Conservation (phyloP, 139 green algal species). For the Zygnema circumcarinatum region DNA sequence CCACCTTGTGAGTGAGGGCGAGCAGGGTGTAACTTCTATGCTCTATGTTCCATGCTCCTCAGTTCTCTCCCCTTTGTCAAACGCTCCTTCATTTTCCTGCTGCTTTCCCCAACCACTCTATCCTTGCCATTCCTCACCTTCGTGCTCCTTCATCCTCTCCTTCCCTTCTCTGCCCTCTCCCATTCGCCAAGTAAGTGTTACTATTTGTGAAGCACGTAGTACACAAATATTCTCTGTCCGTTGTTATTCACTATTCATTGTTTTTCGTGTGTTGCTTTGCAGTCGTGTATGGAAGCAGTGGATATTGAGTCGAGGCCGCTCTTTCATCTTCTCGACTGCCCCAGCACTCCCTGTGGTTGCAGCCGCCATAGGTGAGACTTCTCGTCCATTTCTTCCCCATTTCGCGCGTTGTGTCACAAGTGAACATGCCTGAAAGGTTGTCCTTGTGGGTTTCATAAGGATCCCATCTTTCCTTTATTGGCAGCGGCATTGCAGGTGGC, state of each 20-base stretch:
- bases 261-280: too few relatives aligned
- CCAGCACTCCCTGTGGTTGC: constrained; percentile 55
- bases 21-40: too few relatives aligned
- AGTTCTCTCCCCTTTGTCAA: too few relatives aligned
- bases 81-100: too few relatives aligned
- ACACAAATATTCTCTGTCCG: not conserved
- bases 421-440: too few relatives aligned
- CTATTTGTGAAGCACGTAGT: not conserved
- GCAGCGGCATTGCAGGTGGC: constrained; percentile 30
- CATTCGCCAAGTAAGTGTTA: not conserved
- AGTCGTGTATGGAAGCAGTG: constrained; percentile 46
- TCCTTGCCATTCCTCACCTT: too few relatives aligned
- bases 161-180: too few relatives aligned
- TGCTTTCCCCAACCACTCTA: too few relatives aligned
- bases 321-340: constrained; percentile 60
- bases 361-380: constrained; percentile 44
- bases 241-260: too few relatives aligned
- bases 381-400: not conserved
- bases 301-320: constrained; percentile 31
- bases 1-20: too few relatives aligned
- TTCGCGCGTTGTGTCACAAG: not conserved
- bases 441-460: not conserved
- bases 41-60: too few relatives aligned
- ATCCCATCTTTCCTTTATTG: not conserved
- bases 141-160: too few relatives aligned